Evolutionary conservation across 176 grass and related monocot species (phyloP), one percentile per base, ranked within the genome.

Genomic region (Miscanthus lutarioriparius): DNA sequence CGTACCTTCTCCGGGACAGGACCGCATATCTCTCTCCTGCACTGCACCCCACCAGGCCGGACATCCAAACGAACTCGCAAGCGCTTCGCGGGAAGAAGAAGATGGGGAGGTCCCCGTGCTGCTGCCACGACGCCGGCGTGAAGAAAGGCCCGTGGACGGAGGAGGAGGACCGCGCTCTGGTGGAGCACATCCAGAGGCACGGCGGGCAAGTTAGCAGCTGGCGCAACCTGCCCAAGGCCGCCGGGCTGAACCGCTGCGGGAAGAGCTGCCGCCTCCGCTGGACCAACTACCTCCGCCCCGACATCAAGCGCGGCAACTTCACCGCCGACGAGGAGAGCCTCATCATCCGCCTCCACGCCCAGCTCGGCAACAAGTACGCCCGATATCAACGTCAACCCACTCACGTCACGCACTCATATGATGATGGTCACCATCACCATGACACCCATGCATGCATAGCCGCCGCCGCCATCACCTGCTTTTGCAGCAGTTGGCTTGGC

Each of bases 231-330:
- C 87, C 92, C 28, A 90, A 79, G 76, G 80, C 72, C 13, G 85
- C 92, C 9, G 87, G 92, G 0, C 83, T 94, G 2, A 97, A 97
- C 72, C 86, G 94, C 11, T 97, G 94, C 73, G 88, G 94, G 13
- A 97, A 97, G 88, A 97, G 94, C 81, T 97, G 94, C 83, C 92
- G 94, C 68, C 94, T 97, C 74, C 88, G 94, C 5, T 97, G 92
- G 94, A 91, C 90, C 25, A 97, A 97, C 90, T 94, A 97, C 90
- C 90, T 97, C 74, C 92, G 92, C 39, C 94, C 94, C 9, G 83
- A 94, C 82, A 92, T 97, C 86, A 94, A 91, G 88, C 88, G 85
- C 77, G 94, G 94, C 64, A 91, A 94, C 74, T 90, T 97, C 85
- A 22, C 85, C 51, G 87, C 76, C 32, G 89, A 97, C 2, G 94